phyloP scores from a whole-genome alignment of 371 early-diverging fungal species.

The Lichtheimia ramosa region DNA sequence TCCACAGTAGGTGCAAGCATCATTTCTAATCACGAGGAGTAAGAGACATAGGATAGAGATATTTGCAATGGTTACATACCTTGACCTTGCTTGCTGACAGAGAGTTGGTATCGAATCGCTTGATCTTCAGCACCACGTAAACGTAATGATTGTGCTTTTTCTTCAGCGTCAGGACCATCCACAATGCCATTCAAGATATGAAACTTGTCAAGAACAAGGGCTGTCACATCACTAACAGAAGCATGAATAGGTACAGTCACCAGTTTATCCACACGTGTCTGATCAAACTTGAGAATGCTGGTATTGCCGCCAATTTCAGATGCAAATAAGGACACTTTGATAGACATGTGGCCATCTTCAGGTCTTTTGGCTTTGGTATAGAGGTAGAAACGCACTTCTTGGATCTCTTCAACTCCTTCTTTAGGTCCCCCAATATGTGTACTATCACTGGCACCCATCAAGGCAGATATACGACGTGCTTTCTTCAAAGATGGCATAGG shows the following conservation, averaged over 20 bases:
- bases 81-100: slow-evolving; percentile 23
- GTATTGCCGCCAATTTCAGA: slow-evolving; percentile 18
- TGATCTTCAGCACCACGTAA: slow-evolving; percentile 23
- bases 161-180: slow-evolving; percentile 24
- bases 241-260: slow-evolving; percentile 33
- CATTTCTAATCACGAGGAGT: slow-evolving; percentile 16
- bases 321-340: slow-evolving; percentile 40
- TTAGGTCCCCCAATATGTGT: slow-evolving; percentile 43
- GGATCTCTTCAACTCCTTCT: slow-evolving; percentile 1
- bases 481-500: slow-evolving; percentile 52
- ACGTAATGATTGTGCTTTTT: slow-evolving; percentile 27
- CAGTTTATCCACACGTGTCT: slow-evolving; percentile 38
- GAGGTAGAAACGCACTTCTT: slow-evolving; percentile 43
- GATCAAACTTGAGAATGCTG: slow-evolving; percentile 18
- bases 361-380: slow-evolving; percentile 27
- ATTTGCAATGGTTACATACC: slow-evolving; percentile 8
- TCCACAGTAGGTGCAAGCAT: slow-evolving; percentile 18
- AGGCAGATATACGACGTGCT: slow-evolving; percentile 49
- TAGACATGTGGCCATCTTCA: slow-evolving; percentile 39
- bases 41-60: no score
- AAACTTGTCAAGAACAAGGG: slow-evolving; percentile 44
- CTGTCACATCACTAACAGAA: slow-evolving; percentile 34
- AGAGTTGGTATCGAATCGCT: slow-evolving; percentile 29
- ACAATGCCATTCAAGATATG: slow-evolving; percentile 50
- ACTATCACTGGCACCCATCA: slow-evolving; percentile 32